Base-by-base conservation (phyloP, 2,329 filamentous ascomycete species). In the Dryadomyces quercus-mongolicae region DNA sequence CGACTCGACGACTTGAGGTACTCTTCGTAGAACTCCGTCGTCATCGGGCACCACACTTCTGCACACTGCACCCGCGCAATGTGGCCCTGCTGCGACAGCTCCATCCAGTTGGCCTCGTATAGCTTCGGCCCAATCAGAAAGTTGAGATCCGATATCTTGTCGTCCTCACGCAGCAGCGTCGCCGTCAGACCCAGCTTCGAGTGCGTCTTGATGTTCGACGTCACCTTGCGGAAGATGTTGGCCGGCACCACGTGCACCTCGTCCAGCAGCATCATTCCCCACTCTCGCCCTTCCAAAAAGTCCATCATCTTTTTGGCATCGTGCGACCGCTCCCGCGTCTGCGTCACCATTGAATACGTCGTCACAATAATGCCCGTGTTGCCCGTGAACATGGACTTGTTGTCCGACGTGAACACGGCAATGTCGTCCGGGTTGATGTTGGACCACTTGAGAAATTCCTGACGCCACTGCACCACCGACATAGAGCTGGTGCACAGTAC, bases 1-100 rank as follows among this genome's bases (percentile, higher is more conserved):
- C 60, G 55, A 21, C 54, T 56, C 1, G 50, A 50, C 43, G 55
- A 52, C 51, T 59, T 57, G 56, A 97, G 79, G 70, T 97, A 98
- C 67, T 97, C 89, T 18, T 89, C 85, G 68, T 96, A 97, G 66
- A 98, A 98, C 62, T 98, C 93, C 0, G 91, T 93, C 0, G 93
- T 95, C 93, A 98, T 98, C 2, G 92, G 90, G 65, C 93, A 98
- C 93, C 93, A 98, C 7, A 98, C 93, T 69, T 98, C 93, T 15
- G 93, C 93, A 68, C 93, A 98, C 68, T 98, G 93, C 2, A 98
- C 93, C 61, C 89, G 86, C 40, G 93, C 93, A 67, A 98, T 98
- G 65, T 96, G 91, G 0, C 93, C 93, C 69, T 96, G 90, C 64
- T 96, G 88, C 1, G 92, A 93, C 44, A 98, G 79, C 68, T 98